Evolutionary conservation across 106 monocot genomes (phyloP), one percentile per base, ranked within the genome.

Genomic region (Apostasia ramifera): DNA sequence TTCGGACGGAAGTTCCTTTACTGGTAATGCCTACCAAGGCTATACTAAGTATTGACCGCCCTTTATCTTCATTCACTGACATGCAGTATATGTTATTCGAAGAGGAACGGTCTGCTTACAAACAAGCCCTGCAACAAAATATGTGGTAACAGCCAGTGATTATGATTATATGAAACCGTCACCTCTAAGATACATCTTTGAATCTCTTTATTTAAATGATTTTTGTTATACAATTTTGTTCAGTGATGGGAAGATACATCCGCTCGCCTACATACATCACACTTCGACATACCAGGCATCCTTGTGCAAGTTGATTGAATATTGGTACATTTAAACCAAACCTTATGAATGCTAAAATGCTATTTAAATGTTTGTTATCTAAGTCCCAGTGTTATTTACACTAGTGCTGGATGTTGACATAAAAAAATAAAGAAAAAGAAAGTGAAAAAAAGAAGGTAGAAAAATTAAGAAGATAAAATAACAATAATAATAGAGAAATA

Each of bases 221-320:
- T 40, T 61, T 61, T 54, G 63, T 80, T 67, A 10, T 74, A 50
- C 58, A 40, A 53, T 66, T 58, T 68, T 77, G 63, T 59, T 8
- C 79, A 95, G 95, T 47, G 74, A 92, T 77, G 95, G 88, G 47
- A 89, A 74, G 59, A 74, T 95, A 38, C 95, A 95, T 75, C 95
- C 95, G 8, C 95, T 92, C 50, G 82, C 86, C 44, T 95, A 72
- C 70, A 76, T 95, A 68, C 95, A 95, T 79, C 95, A 95, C 59
- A 83, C 86, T 38, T 92, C 95, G 15, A 89, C 92, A 4, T 95
- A 95, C 47, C 91, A 95, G 57, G 91, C 95, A 57, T 89, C 95
- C 70, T 71, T 95, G 14, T 95, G 95, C 91, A 95, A 95, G 78
- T 77, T 95, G 79, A 84, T 95, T 81, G 95, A 92, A 57, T 82